Evolutionary conservation across 805 yeast species (phyloP).

Genomic region (Ogataea ganodermae): DNA sequence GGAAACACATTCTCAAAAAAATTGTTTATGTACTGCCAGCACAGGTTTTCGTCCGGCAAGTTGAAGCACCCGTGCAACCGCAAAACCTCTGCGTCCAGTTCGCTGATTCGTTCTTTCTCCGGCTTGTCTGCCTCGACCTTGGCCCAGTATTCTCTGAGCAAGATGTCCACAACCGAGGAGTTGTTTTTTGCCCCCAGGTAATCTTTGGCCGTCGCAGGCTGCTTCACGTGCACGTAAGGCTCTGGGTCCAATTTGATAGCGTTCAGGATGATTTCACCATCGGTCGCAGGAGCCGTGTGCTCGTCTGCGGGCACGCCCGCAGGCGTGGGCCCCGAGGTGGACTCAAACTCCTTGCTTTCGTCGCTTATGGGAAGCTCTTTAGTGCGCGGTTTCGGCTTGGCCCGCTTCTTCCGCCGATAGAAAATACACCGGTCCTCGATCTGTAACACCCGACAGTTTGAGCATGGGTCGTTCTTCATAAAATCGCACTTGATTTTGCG

Average conservation of each 20-base stretch:
- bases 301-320: conserved; percentile 8
- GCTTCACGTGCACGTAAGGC: conserved; percentile 8
- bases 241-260: conserved; percentile 16
- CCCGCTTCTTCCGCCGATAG: conserved; percentile 56
- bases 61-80: conserved; percentile 67
- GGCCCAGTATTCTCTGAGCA: conserved; percentile 15
- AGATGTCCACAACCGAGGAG: conserved; percentile 10
- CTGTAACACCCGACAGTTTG: conserved; percentile 60
- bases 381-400: conserved; percentile 24
- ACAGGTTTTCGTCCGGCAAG: conserved; percentile 58
- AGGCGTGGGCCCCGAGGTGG: no score
- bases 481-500: conserved; percentile 72
- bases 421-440: conserved; percentile 62
- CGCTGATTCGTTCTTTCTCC: conserved; percentile 24
- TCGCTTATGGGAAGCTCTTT: no score
- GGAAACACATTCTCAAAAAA: conserved; percentile 69
- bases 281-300: conserved; percentile 12
- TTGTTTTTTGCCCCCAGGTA: conserved; percentile 30
- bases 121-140: conserved; percentile 9
- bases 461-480: conserved; percentile 45
- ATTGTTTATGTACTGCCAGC: conserved; percentile 59
- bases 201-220: conserved; percentile 11
- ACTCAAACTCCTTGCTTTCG: no score
- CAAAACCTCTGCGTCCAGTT: conserved; percentile 61
- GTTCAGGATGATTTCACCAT: not conserved